Base-by-base conservation (phyloP, 306 rosid species). In the Inga leiocalycina region DNA sequence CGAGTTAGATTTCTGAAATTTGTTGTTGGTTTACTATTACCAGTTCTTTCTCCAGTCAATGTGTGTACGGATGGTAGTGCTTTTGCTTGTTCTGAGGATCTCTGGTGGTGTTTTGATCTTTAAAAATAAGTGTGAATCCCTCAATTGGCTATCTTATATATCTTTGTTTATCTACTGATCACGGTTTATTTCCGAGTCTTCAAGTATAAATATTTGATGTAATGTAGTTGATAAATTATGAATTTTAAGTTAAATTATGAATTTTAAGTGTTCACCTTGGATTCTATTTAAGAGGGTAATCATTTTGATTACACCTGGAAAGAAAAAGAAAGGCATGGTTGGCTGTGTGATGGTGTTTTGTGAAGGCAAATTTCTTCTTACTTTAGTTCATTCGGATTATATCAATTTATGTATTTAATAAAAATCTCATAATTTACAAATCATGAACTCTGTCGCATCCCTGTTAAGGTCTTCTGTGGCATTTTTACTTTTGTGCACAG, bases 21-120 rank as follows among this genome's bases (percentile, higher is more conserved):
- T n/a, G n/a, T n/a, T n/a, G n/a, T n/a, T n/a, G n/a, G n/a, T n/a
- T n/a, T n/a, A n/a, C n/a, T n/a, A n/a, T n/a, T n/a, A n/a, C n/a
- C n/a, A n/a, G n/a, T n/a, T n/a, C n/a, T n/a, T n/a, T n/a, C n/a
- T n/a, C n/a, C n/a, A n/a, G n/a, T n/a, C n/a, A n/a, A n/a, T n/a
- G n/a, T 65, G 95, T 93, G n/a, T 44, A 84, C 73, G 97, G 98
- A 2, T 89, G 91, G 92, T 69, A 37, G 30, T 32, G 51, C 13
- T 52, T 52, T 43, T 70, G 88, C 74, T 43, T 46, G 51, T 65
- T 66, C 32, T 75, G 45, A 15, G 52, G 13, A 27, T 77, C 41
- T 32, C 22, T 12, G 45, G 54, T 27, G 19, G 10, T 57, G 15
- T 48, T 76, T 54, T 74, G 56, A 52, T 30, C 71, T 65, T 32